Evolutionary conservation across 2,329 filamentous ascomycete species (phyloP), one percentile per base, ranked within the genome.

Genomic region (Fusarium sp.): DNA sequence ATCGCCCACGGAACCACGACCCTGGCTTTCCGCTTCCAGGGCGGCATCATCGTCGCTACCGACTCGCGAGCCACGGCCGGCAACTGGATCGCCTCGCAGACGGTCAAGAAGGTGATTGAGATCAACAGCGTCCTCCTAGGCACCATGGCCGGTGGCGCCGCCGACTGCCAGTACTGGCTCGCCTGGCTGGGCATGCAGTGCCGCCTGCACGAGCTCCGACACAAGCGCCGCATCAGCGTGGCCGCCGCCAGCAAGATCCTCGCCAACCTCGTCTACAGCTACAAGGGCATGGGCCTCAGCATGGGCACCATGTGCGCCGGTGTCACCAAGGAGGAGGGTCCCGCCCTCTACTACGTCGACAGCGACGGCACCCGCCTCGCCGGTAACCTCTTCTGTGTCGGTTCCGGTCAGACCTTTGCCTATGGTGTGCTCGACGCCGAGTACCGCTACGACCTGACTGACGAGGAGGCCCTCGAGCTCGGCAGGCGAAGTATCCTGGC

Each of bases 291-390:
- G 94, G 96, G 96, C 40, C 87, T 99, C 79, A 97, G 94, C 82
- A 99, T 99, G 96, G 96, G 96, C 78, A 99, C 96, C 80, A 99
- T 99, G 96, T 98, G 96, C 84, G 96, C 96, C 38, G 96, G 96
- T 80, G 96, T 99, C 76, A 96, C 96, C 74, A 93, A 94, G 76
- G 93, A 96, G 85, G 96, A 98, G 88, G 96, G 96, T 12, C 96
- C 96, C 29, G 96, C 96, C 44, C 92, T 99, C 70, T 99, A 99
- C 90, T 99, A 99, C 86, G 97, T 99, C 85, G 96, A 99, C 87
- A 84, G 81, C 74, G 96, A 99, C 85, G 96, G 96, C 81, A 98
- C 96, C 24, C 90, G 96, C 62, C 89, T 99, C 68, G 87, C 94
- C 22, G 96, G 96, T 57, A 98, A 99, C 87, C 88, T 99, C 71